Evolutionary conservation across 495 filamentous ascomycete genomes (phyloP).

Genomic region (Annulohypoxylon stygium): DNA sequence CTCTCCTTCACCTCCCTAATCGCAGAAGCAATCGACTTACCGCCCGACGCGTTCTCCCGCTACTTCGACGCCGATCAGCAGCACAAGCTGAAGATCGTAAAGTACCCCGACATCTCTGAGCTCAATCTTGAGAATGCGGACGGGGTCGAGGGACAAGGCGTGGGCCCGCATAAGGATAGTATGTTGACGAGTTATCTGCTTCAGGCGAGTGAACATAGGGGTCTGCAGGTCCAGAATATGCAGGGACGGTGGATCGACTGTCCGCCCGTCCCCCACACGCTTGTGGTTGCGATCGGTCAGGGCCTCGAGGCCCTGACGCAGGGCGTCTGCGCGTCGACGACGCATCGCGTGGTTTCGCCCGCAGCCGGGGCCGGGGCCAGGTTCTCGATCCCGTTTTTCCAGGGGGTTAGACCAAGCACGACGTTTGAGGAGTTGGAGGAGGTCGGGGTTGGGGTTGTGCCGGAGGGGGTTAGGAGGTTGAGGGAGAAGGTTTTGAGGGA

Average conservation of each 20-base stretch:
- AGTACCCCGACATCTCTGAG: slow-evolving; percentile 76
- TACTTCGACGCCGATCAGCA: slow-evolving; percentile 86
- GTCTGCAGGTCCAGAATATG: slow-evolving; percentile 91
- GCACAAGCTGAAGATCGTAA: slow-evolving; percentile 94
- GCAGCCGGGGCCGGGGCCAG: slow-evolving; percentile 74
- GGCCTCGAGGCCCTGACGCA: slow-evolving; percentile 91
- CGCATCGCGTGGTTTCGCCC: slow-evolving; percentile 83
- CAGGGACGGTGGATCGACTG: slow-evolving; percentile 84
- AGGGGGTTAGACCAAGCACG: slow-evolving; percentile 74
- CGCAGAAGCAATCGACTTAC: slow-evolving; percentile 86
- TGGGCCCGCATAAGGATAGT: slow-evolving; percentile 94
- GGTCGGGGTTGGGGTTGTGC: slow-evolving; percentile 72
- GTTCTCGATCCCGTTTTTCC: slow-evolving; percentile 92
- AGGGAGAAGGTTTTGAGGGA: slow-evolving; percentile 64
- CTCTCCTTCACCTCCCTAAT: slow-evolving; percentile 85
- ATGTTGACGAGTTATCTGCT: slow-evolving; percentile 90
- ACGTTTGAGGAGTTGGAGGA: slow-evolving; percentile 76
- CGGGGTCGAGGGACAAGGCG: slow-evolving; percentile 70
- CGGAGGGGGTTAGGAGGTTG: slow-evolving; percentile 71
- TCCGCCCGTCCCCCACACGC: slow-evolving; percentile 70
- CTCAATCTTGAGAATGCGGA: slow-evolving; percentile 55
- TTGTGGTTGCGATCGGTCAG: slow-evolving; percentile 93
- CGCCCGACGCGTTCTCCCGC: slow-evolving; percentile 76
- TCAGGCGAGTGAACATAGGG: slow-evolving; percentile 82
- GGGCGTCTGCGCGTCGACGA: slow-evolving; percentile 88